phyloP scores from a whole-genome alignment of 2,329 filamentous ascomycete species.

The Thielaviopsis ethacetica region DNA sequence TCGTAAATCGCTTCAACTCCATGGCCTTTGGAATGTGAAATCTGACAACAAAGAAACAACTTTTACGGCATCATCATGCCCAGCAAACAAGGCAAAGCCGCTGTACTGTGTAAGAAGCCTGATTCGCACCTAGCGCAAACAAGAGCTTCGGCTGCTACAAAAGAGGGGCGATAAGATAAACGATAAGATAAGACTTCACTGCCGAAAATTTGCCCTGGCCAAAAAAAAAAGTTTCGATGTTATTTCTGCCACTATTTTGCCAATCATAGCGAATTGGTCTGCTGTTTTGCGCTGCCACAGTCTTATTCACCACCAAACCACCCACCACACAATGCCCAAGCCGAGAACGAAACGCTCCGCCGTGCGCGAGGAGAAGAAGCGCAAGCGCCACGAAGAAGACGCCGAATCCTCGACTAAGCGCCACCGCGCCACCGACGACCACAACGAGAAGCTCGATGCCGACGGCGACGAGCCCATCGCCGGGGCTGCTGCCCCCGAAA shows the following conservation, averaged over 20 bases:
- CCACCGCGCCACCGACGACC: constrained; percentile 14
- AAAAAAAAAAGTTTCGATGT: neutral
- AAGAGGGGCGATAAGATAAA: constrained; percentile 14
- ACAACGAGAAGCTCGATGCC: constrained; percentile 4
- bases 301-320: neutral
- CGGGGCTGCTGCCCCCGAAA: neutral
- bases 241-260: no score
- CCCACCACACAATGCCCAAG: constrained; percentile 23
- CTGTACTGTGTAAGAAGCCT: constrained; percentile 3
- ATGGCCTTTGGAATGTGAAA: no score
- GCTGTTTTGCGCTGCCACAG: neutral
- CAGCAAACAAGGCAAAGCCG: neutral
- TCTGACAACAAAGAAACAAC: neutral
- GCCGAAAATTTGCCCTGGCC: constrained; percentile 5
- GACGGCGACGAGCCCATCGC: constrained; percentile 12
- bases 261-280: neutral
- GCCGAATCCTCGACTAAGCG: constrained; percentile 12
- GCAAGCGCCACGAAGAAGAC: constrained; percentile 21
- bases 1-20: no score
- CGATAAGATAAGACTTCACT: constrained; percentile 13
- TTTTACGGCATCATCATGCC: neutral
- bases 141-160: neutral
- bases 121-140: neutral
- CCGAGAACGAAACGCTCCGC: constrained; percentile 26
- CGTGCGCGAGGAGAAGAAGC: constrained; percentile 25